Evolutionary conservation across 140 eudicot genomes (phyloP).

Genomic region (Oenanthe javanica): DNA sequence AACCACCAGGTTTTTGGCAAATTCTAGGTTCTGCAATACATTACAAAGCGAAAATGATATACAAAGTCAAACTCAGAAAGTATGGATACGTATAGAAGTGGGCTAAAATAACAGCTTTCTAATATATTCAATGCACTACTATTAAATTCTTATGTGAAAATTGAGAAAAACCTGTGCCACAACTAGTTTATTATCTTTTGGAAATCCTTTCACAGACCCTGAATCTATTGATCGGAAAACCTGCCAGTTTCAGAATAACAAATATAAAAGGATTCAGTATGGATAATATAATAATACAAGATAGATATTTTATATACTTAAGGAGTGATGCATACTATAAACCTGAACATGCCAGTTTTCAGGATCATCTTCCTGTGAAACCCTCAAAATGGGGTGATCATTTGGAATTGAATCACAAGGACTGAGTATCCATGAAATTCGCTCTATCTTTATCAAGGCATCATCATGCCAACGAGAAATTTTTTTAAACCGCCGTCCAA

Average conservation of each 20-base stretch:
- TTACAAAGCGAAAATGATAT: neutral
- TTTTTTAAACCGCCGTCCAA: slow-evolving; percentile 54
- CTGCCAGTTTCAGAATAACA: slow-evolving; percentile 25
- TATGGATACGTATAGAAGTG: neutral
- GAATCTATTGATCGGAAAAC: slow-evolving; percentile 87
- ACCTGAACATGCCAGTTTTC: slow-evolving; percentile 96
- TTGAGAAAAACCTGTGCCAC: slow-evolving; percentile 46
- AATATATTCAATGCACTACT: neutral
- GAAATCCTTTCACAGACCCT: slow-evolving; percentile 84
- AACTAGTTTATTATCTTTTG: slow-evolving; percentile 51
- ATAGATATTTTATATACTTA: neutral
- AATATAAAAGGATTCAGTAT: slow-evolving; percentile 11
- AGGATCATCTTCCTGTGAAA: slow-evolving; percentile 49
- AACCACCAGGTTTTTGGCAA: slow-evolving; percentile 59
- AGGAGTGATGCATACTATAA: slow-evolving; percentile 8
- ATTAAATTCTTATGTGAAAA: neutral
- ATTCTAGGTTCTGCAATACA: slow-evolving; percentile 58
- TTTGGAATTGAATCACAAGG: slow-evolving; percentile 42
- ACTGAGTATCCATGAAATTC: slow-evolving; percentile 71
- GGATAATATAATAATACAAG: neutral
- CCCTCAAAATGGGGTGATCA: slow-evolving; percentile 52
- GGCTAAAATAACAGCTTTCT: neutral
- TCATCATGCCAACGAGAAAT: slow-evolving; percentile 80
- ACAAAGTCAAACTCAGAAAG: neutral
- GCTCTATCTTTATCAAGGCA: slow-evolving; percentile 61